These are phyloP conservation scores for Komagataella populi DNA, from an alignment of 805 yeast genomes.

Conservation along the genomic window DNA sequence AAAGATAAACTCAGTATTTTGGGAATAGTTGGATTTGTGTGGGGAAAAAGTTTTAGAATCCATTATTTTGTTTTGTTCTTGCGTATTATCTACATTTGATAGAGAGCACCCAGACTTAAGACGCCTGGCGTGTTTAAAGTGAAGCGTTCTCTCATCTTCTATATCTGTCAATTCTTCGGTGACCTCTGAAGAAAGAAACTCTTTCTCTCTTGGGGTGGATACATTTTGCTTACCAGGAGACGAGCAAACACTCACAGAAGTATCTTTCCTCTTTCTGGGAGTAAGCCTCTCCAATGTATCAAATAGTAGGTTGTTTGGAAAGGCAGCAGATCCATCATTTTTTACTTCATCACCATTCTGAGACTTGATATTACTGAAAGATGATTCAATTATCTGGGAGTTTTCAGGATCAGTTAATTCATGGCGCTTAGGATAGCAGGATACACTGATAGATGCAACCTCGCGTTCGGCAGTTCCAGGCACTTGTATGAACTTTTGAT, in stretches of 20 bases:
- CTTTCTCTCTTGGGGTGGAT: background rate
- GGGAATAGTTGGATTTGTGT: background rate
- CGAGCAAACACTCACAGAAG: background rate
- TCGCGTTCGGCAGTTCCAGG: background rate
- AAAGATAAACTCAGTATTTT: background rate
- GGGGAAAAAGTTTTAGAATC: background rate
- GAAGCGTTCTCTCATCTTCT: constrained; percentile 9
- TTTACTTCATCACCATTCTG: background rate
- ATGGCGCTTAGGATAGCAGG: background rate
- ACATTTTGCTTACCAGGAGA: background rate
- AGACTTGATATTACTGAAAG: background rate
- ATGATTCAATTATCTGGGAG: background rate
- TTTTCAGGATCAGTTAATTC: background rate
- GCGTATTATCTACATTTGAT: background rate
- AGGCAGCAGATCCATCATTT: background rate
- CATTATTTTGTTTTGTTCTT: background rate
- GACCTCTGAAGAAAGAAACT: constrained; percentile 4
- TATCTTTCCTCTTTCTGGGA: background rate
- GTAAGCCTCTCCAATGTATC: background rate
- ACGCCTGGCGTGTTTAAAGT: background rate
- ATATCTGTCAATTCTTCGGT: constrained; percentile 16
- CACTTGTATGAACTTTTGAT: background rate
- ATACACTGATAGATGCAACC: background rate
- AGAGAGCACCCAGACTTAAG: background rate
- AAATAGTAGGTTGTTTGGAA: background rate